A percentile compares a stretch with the other conserved stretches of the same genome.
These are phyloP conservation scores for Camellia japonica DNA, from an alignment of 148 eudicot genomes.

Conservation along the genomic window DNA sequence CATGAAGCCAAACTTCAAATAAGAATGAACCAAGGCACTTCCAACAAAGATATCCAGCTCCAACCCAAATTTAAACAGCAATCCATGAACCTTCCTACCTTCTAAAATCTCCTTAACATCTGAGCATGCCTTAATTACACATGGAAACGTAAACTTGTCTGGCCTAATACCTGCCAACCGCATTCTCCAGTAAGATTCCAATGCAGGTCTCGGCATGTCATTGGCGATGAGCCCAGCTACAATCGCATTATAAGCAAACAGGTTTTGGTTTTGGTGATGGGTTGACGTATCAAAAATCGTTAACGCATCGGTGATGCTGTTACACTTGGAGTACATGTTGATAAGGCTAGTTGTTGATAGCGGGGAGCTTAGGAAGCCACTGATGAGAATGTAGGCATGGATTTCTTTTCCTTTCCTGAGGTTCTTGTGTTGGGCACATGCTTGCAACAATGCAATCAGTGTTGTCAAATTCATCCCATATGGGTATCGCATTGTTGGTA, in stretches of 20 bases:
- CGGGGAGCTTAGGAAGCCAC: constrained; percentile 44
- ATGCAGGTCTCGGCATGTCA: constrained; percentile 30
- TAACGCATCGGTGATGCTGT: constrained; percentile 37
- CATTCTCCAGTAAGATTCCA: constrained; percentile 43
- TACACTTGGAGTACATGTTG: constrained; percentile 75
- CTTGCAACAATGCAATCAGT: constrained; percentile 41
- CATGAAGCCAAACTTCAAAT: constrained; percentile 41
- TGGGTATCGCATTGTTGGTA: constrained; percentile 6
- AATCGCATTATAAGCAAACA: constrained; percentile 55
- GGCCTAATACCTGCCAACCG: constrained; percentile 37
- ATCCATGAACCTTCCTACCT: constrained; percentile 54
- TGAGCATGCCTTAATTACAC: constrained; percentile 55
- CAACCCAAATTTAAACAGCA: constrained; percentile 61
- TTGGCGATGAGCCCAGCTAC: constrained; percentile 51
- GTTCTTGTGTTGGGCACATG: constrained; percentile 39
- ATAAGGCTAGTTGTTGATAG: constrained; percentile 61
- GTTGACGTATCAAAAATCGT: constrained; percentile 37
- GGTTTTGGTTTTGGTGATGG: constrained; percentile 24
- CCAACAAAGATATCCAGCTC: constrained; percentile 50
- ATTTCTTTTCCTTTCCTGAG: constrained; percentile 45
- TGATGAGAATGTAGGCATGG: constrained; percentile 52
- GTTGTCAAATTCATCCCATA: neutral
- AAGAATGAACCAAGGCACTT: constrained; percentile 59
- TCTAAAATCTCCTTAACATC: constrained; percentile 25
- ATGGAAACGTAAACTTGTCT: constrained; percentile 69